Evolutionary conservation across 1,284 basidiomycete species (phyloP).

Genomic region (Porogramme epimiltina): DNA sequence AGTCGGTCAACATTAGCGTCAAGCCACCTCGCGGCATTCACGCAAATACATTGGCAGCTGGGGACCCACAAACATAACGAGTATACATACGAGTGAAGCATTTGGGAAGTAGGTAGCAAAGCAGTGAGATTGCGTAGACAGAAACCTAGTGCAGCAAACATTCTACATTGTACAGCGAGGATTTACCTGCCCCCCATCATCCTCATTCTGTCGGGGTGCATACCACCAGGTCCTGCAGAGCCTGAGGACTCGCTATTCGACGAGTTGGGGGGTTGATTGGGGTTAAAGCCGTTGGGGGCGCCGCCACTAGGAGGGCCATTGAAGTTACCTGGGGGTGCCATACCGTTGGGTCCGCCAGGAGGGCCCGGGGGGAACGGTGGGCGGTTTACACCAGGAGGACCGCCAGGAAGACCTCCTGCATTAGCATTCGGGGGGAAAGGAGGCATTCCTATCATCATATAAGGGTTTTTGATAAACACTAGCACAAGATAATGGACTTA

Average conservation of each 20-base stretch:
- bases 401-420: constrained; percentile 33
- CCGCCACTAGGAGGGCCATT: constrained; percentile 32
- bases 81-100: too few relatives aligned
- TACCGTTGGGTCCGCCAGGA: constrained; percentile 35
- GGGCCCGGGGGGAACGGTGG: constrained; percentile 64
- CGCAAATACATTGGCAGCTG: too few relatives aligned
- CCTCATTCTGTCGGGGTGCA: constrained; percentile 85
- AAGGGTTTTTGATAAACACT: too few relatives aligned
- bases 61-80: too few relatives aligned
- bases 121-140: too few relatives aligned
- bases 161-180: too few relatives aligned
- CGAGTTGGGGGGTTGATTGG: constrained; percentile 35
- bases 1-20: too few relatives aligned
- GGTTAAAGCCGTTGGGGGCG: constrained; percentile 36
- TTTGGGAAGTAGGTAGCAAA: too few relatives aligned
- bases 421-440: constrained; percentile 60
- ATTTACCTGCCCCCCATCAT: constrained; percentile 64
- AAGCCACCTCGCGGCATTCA: too few relatives aligned
- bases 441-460: constrained; percentile 41
- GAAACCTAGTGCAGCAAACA: too few relatives aligned
- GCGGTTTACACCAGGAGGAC: constrained; percentile 25
- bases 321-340: constrained; percentile 39
- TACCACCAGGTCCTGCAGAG: constrained; percentile 49
- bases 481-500: constrained; percentile 10
- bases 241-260: constrained; percentile 28